These are phyloP conservation scores for Osmanthus fragrans DNA, from an alignment of 257 asterid genomes.

Conservation along the genomic window DNA sequence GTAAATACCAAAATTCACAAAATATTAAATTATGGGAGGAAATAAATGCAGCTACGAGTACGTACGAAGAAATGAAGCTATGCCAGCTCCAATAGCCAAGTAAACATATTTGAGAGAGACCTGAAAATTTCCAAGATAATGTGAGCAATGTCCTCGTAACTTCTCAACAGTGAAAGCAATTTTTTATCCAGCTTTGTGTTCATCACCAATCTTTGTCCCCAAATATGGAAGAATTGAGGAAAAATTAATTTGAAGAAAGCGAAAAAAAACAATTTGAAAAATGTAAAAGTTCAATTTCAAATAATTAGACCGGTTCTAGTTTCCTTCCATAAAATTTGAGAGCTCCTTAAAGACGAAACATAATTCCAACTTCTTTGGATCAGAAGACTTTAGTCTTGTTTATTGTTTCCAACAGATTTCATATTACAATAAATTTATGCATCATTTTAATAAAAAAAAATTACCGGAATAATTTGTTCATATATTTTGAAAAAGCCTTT, in stretches of 20 bases:
- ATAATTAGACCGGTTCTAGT: no score
- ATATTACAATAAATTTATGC: not conserved
- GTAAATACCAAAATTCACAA: not conserved
- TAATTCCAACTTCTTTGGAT: no score
- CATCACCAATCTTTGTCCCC: not conserved
- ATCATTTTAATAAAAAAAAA: no score
- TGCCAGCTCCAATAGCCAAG: conserved; percentile 39
- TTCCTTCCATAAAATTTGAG: not conserved
- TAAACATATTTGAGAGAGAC: conserved; percentile 39
- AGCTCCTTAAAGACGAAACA: no score
- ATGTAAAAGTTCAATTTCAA: no score
- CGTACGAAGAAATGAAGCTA: conserved; percentile 51
- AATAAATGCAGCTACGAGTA: not conserved
- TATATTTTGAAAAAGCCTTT: no score
- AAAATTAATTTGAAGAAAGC: not conserved
- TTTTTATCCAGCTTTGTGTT: not conserved
- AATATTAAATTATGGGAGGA: not conserved
- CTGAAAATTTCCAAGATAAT: conserved; percentile 28
- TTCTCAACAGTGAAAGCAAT: no score
- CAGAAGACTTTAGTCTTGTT: no score
- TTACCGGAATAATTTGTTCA: no score
- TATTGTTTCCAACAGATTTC: not conserved
- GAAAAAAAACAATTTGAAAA: not conserved
- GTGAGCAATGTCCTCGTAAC: no score
- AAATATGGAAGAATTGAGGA: not conserved